These are phyloP conservation scores for Saccharomycopsis capsularis DNA, from an alignment of 805 yeast species.

Conservation along the genomic window DNA sequence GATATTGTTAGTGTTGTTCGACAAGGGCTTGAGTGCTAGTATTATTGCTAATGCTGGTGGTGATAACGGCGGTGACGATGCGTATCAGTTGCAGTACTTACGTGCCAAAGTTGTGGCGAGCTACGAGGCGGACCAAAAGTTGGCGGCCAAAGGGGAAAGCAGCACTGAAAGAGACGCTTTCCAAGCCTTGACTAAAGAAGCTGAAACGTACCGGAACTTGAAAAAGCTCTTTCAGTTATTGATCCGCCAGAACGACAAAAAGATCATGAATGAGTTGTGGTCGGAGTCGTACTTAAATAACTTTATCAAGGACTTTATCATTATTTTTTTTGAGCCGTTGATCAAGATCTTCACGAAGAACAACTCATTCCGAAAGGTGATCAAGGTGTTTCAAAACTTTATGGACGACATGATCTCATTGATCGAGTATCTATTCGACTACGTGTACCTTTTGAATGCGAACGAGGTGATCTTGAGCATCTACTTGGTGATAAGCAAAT, in stretches of 20 bases:
- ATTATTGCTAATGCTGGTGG: too few relatives aligned
- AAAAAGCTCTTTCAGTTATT: conserved; percentile 14
- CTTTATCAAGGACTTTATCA: conserved; percentile 63
- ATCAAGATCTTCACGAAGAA: conserved; percentile 53
- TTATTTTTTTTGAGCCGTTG: conserved; percentile 68
- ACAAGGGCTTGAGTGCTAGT: conserved; percentile 2
- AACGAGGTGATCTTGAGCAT: conserved; percentile 62
- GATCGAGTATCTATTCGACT: conserved; percentile 44
- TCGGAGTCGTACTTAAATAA: conserved; percentile 76
- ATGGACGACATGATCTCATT: conserved; percentile 57
- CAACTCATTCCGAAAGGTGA: conserved; percentile 58
- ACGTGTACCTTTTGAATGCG: conserved; percentile 44
- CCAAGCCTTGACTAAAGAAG: not conserved
- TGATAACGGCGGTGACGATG: too few relatives aligned
- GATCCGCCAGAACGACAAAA: conserved; percentile 58
- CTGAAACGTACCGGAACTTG: conserved; percentile 1
- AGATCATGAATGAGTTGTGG: conserved; percentile 70
- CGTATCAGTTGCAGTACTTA: not conserved
- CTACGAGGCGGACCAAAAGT: not conserved
- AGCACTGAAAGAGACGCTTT: not conserved
- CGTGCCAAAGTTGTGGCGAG: not conserved
- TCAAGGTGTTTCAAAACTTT: conserved; percentile 57
- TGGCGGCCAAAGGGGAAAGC: not conserved
- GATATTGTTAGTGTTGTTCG: conserved; percentile 6
- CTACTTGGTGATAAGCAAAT: conserved; percentile 58